A percentile compares a stretch with the other conserved stretches of the same genome.
These are phyloP conservation scores for Blastobotrys indianensis DNA, from an alignment of 1,139 yeast species.

Conservation along the genomic window DNA sequence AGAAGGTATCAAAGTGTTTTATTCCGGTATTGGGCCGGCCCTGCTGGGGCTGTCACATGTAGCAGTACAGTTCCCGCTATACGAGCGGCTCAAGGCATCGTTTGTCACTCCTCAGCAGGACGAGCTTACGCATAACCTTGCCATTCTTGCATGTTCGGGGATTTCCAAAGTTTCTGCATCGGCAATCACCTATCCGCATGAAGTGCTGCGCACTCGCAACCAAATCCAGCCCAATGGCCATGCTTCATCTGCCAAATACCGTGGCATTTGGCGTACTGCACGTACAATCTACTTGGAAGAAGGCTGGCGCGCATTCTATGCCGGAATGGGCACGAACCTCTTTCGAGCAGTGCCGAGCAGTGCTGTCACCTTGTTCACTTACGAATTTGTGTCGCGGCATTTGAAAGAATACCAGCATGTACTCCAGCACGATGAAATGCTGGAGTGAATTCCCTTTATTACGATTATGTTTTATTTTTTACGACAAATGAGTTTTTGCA, in stretches of 20 bases:
- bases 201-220: slow-evolving; percentile 84
- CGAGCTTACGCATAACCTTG: slow-evolving; percentile 29
- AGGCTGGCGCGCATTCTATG: slow-evolving; percentile 78
- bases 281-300: slow-evolving; percentile 56
- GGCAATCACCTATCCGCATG: slow-evolving; percentile 90
- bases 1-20: slow-evolving; percentile 82
- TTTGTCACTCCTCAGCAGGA: slow-evolving; percentile 28
- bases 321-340: slow-evolving; percentile 82
- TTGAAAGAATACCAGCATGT: slow-evolving; percentile 26
- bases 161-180: slow-evolving; percentile 86
- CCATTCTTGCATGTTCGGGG: slow-evolving; percentile 68
- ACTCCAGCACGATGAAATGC: too few relatives aligned
- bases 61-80: slow-evolving; percentile 96
- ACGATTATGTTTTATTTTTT: too few relatives aligned
- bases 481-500: too few relatives aligned
- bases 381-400: slow-evolving; percentile 73
- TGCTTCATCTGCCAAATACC: slow-evolving; percentile 23
- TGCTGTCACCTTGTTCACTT: slow-evolving; percentile 90
- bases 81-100: slow-evolving; percentile 64
- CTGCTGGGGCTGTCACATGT: slow-evolving; percentile 87
- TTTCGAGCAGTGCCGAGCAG: slow-evolving; percentile 92
- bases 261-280: slow-evolving; percentile 43
- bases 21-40: slow-evolving; percentile 87
- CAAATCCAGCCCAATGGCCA: slow-evolving; percentile 44
- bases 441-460: too few relatives aligned